phyloP scores from a whole-genome alignment of 495 filamentous ascomycete species.

The Penicillium silybi region DNA sequence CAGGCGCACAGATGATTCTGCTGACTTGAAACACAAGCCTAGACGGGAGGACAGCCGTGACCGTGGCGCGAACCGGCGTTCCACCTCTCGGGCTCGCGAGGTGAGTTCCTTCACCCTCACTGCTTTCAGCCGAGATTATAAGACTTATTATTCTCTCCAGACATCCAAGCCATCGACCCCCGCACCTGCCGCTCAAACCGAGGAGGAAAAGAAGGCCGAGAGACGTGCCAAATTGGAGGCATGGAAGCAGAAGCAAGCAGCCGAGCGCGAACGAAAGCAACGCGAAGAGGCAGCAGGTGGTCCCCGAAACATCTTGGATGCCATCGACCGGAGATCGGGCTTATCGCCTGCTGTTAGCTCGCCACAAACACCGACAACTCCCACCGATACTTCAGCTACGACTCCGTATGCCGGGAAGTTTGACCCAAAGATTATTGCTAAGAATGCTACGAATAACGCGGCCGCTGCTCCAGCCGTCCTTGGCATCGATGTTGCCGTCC shows the following conservation, averaged over 20 bases:
- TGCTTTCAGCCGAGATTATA: background rate
- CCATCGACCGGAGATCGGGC: constrained; percentile 70
- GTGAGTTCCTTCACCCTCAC: constrained; percentile 35
- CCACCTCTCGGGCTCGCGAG: constrained; percentile 47
- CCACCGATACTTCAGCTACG: constrained; percentile 37
- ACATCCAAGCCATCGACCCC: constrained; percentile 45
- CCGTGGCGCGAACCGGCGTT: constrained; percentile 41
- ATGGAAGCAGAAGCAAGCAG: constrained; percentile 86
- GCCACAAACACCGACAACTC: constrained; percentile 54
- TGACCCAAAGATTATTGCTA: constrained; percentile 81
- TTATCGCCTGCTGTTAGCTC: constrained; percentile 49
- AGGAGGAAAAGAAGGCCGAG: constrained; percentile 82
- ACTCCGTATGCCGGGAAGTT: constrained; percentile 74
- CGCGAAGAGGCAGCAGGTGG: constrained; percentile 61
- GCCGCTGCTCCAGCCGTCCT: constrained; percentile 42
- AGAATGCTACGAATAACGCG: constrained; percentile 48
- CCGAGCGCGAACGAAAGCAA: constrained; percentile 73
- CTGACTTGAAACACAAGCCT: constrained; percentile 67
- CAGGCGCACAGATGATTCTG: constrained; percentile 69
- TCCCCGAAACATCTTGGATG: constrained; percentile 64
- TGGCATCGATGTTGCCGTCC: constrained; percentile 60
- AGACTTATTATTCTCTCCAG: constrained; percentile 18
- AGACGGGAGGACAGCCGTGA: constrained; percentile 64
- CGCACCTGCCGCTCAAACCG: constrained; percentile 54
- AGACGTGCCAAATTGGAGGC: constrained; percentile 79